Conservation (phyloP, 345 rosid genomes). For the Hibiscus mutabilis region DNA sequence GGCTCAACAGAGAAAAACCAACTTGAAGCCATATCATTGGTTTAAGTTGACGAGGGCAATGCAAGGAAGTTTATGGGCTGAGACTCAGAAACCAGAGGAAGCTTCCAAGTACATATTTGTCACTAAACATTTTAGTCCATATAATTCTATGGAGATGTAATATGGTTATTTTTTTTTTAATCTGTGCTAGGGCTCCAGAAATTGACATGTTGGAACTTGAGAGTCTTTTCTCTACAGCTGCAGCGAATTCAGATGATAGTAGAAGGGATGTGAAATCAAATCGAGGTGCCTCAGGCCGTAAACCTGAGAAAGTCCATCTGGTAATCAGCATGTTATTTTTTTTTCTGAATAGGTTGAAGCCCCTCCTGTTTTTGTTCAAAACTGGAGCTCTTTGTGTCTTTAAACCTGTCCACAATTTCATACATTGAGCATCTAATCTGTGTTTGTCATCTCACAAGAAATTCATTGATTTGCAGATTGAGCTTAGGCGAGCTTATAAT, state of each 20-base stretch:
- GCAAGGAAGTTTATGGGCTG: constrained; percentile 90
- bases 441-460: constrained; percentile 23
- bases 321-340: constrained; percentile 31
- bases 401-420: not conserved
- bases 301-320: constrained; percentile 78
- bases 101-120: constrained; percentile 43
- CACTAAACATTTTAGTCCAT: not conserved
- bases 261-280: constrained; percentile 39
- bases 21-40: constrained; percentile 86
- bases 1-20: constrained; percentile 50
- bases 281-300: constrained; percentile 39
- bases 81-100: constrained; percentile 69
- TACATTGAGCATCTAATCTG: constrained; percentile 7
- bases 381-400: not conserved
- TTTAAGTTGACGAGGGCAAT: constrained; percentile 79
- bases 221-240: constrained; percentile 63
- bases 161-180: constrained; percentile 6
- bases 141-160: not conserved
- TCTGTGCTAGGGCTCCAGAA: constrained; percentile 60
- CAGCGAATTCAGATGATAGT: constrained; percentile 46
- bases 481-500: constrained; percentile 91
- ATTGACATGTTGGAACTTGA: constrained; percentile 78
- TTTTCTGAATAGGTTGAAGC: not conserved
- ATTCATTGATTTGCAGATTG: constrained; percentile 57
- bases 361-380: not conserved